Evolutionary conservation across 2,329 filamentous ascomycete species (phyloP).

Genomic region (Bipolaris bicolor): DNA sequence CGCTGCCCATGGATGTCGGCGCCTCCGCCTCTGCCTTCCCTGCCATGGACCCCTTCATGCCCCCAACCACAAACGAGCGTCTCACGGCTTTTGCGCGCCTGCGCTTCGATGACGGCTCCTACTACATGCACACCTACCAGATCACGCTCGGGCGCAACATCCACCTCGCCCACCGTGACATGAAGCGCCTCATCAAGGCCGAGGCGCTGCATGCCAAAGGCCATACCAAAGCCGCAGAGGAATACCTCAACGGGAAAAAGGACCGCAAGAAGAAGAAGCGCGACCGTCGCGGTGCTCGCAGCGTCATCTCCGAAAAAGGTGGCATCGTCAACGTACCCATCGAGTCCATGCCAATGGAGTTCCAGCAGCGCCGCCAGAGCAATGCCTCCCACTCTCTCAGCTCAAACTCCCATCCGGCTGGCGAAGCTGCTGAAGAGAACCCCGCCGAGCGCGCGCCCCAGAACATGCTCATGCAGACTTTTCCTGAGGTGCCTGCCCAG

Average conservation of each 20-base stretch:
- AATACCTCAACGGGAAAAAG: conserved; percentile 25
- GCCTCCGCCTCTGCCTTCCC: conserved; percentile 9
- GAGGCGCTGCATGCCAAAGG: conserved; percentile 35
- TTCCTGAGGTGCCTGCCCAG: conserved; percentile 53
- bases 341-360: conserved; percentile 41
- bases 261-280: conserved; percentile 57
- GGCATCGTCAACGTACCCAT: conserved; percentile 62
- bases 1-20: conserved; percentile 17
- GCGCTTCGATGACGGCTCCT: conserved; percentile 75
- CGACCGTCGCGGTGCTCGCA: conserved; percentile 60
- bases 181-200: conserved; percentile 53
- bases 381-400: conserved; percentile 58
- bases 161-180: conserved; percentile 54
- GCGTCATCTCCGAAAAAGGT: conserved; percentile 71
- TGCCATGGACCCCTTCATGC: conserved; percentile 23
- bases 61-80: conserved; percentile 34
- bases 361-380: conserved; percentile 46
- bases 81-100: conserved; percentile 70
- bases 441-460: conserved; percentile 41
- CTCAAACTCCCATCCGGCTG: conserved; percentile 53
- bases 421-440: conserved; percentile 38
- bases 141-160: conserved; percentile 76
- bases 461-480: conserved; percentile 45
- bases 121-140: conserved; percentile 77
- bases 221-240: conserved; percentile 33